Evolutionary conservation across 2,329 filamentous ascomycete species (phyloP), one percentile per base, ranked within the genome.

Genomic region (Beauveria sp.): DNA sequence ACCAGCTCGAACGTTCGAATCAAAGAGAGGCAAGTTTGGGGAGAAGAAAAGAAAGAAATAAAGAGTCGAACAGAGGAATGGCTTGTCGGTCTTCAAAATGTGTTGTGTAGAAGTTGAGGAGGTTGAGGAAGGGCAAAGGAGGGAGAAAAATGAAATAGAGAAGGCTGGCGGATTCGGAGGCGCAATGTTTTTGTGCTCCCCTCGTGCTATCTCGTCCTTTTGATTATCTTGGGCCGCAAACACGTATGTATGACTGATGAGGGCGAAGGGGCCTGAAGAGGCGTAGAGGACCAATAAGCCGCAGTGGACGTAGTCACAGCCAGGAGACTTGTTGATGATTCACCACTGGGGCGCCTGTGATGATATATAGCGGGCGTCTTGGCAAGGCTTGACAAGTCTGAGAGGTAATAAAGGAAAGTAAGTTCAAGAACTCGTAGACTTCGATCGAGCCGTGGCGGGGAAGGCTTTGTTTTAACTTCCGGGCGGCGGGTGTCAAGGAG

Each of bases 391-490:
- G 46, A 53, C 48, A 53, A 43, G 26, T 52, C 28, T 14, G 31
- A 28, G 26, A 43, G 16, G 10, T 8, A 14, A 34, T 31, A 45
- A 43, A 53, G 28, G 38, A 48, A 52, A 60, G 48, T 45, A 42
- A 26, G 48, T 20, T 45, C 24, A 53, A 42, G 26, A 38, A 40
- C 26, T 60, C 9, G 42, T 42, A 60, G 53, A 53, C 24, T 60
- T 60, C 49, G 58, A 60, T 60, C 58, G 58, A 60, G 50, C 40
- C 58, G 58, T 60, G 58, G 58, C 58, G 58, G 58, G 58, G 58
- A 53, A 48, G 34, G 58, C 49, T 48, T 60, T 54, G 58, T 60
- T 60, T 60, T 53, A 60, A 60, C 58, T 60, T 60, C 50, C 58
- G 58, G 49, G 58, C 49, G 28, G 49, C 57, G 49, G 58, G 50